Evolutionary conservation across 176 grass and related monocot species (phyloP).

Genomic region (Carex scoparia): DNA sequence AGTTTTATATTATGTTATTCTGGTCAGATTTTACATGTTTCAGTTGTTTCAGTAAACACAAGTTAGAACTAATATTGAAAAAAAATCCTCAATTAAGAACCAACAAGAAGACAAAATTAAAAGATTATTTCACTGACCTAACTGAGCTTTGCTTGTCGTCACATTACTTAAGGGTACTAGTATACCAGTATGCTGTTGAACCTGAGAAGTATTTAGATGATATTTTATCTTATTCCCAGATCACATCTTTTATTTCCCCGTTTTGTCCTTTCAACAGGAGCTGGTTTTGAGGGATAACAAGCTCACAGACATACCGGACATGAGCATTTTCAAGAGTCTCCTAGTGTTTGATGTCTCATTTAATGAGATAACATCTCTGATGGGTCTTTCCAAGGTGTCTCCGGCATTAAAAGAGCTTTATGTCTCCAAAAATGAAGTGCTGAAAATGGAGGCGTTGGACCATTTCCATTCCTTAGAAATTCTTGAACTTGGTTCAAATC

Average conservation of each 20-base stretch:
- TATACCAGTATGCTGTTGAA: background rate
- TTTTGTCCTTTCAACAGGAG: conserved; percentile 49
- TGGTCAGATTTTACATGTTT: background rate
- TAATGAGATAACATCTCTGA: conserved; percentile 91
- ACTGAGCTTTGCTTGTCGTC: conserved; percentile 8
- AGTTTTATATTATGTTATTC: background rate
- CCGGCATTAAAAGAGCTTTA: conserved; percentile 78
- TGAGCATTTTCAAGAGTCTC: conserved; percentile 70
- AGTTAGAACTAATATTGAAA: background rate
- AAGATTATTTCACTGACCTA: background rate
- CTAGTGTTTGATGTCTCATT: conserved; percentile 95
- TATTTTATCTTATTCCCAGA: background rate
- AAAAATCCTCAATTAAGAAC: background rate
- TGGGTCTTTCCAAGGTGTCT: conserved; percentile 66
- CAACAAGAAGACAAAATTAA: background rate
- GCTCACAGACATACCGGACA: conserved; percentile 67
- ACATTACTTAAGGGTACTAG: background rate
- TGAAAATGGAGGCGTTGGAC: conserved; percentile 86
- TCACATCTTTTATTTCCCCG: background rate
- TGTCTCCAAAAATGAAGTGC: conserved; percentile 92
- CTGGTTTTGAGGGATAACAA: conserved; percentile 93
- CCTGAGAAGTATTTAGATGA: background rate
- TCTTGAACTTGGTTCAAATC: conserved; percentile 98
- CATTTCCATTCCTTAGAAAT: conserved; percentile 68
- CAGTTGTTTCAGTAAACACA: background rate